These are phyloP conservation scores for Barnettozyma sucrosica DNA, from an alignment of 805 yeast genomes.

Conservation along the genomic window DNA sequence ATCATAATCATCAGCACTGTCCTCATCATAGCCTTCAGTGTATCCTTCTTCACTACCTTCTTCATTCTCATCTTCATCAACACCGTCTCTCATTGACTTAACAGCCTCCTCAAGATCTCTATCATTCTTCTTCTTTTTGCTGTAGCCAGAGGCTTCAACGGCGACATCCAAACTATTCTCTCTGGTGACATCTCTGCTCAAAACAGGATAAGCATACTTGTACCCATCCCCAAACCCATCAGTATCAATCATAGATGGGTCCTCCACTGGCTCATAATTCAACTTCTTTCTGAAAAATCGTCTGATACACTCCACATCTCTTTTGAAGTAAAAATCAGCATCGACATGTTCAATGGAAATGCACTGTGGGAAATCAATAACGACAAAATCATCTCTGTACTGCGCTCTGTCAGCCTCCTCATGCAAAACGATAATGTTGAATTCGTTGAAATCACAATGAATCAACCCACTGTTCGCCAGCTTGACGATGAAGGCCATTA, in stretches of 20 bases:
- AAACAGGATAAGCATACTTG: constrained; percentile 70
- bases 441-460: constrained; percentile 97
- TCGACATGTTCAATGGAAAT: constrained; percentile 87
- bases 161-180: constrained; percentile 68
- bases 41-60: constrained; percentile 15
- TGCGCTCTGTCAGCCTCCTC: constrained; percentile 40
- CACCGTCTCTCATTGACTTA: constrained; percentile 50
- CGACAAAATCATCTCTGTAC: constrained; percentile 67
- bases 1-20: constrained; percentile 26
- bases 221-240: constrained; percentile 82
- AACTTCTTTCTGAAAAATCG: constrained; percentile 76
- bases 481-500: constrained; percentile 82
- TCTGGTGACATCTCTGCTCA: constrained; percentile 70
- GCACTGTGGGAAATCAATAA: constrained; percentile 98
- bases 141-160: constrained; percentile 87
- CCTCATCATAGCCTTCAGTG: constrained; percentile 34
- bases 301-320: constrained; percentile 90
- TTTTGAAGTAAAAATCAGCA: constrained; percentile 79
- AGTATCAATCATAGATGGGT: constrained; percentile 64
- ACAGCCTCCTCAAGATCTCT: constrained; percentile 76
- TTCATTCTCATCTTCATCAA: constrained; percentile 26
- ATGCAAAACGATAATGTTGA: constrained; percentile 82
- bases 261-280: constrained; percentile 63
- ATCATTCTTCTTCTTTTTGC: constrained; percentile 48
- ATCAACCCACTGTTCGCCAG: constrained; percentile 85